These are phyloP conservation scores for Mucor piriformis DNA, from an alignment of 371 early-diverging fungal species.

Conservation along the genomic window DNA sequence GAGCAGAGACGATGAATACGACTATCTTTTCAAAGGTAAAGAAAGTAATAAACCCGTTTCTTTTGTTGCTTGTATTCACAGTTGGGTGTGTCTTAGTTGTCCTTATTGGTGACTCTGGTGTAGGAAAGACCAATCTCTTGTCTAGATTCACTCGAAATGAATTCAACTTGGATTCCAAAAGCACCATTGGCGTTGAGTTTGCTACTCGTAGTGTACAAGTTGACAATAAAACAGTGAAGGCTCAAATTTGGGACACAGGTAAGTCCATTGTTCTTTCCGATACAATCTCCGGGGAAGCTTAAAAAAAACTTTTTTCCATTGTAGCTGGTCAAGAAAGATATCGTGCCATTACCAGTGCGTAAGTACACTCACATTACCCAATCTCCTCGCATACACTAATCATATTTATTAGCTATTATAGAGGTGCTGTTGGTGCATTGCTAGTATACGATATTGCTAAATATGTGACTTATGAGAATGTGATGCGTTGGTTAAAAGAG, in stretches of 20 bases:
- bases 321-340: slow-evolving; percentile 87
- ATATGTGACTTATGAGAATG: slow-evolving; percentile 92
- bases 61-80: no score
- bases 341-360: slow-evolving; percentile 86
- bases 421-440: slow-evolving; percentile 97
- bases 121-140: slow-evolving; percentile 99
- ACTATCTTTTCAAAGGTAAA: slow-evolving; percentile 39
- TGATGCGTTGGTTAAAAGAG: slow-evolving; percentile 97
- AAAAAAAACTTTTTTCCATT: background rate
- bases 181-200: slow-evolving; percentile 99
- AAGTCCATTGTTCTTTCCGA: slow-evolving; percentile 8
- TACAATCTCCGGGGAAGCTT: background rate
- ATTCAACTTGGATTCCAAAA: slow-evolving; percentile 95
- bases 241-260: slow-evolving; percentile 97
- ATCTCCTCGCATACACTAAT: no score
- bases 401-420: slow-evolving; percentile 89
- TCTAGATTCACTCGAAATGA: slow-evolving; percentile 96
- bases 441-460: slow-evolving; percentile 98
- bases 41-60: no score
- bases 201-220: slow-evolving; percentile 96
- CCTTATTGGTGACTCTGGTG: slow-evolving; percentile 99
- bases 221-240: slow-evolving; percentile 95
- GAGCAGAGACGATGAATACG: slow-evolving; percentile 39
- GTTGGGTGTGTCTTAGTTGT: slow-evolving; percentile 93
- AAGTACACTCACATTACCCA: slow-evolving; percentile 47